Evolutionary conservation across 2,329 filamentous ascomycete genomes (phyloP).

Genomic region (Ophiostoma sp.): DNA sequence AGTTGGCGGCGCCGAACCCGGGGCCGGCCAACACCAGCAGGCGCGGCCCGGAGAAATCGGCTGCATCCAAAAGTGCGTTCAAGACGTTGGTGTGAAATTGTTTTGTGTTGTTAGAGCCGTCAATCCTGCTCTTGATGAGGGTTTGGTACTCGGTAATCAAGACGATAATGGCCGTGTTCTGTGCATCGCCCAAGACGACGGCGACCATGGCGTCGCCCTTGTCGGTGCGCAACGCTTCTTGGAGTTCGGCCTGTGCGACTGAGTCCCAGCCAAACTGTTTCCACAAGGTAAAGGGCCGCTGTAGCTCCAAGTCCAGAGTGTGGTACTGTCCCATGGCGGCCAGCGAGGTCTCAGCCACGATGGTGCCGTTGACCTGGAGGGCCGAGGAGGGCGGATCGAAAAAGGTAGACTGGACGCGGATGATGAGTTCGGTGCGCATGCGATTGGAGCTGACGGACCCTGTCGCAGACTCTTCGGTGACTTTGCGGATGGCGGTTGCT

Average conservation of each 20-base stretch:
- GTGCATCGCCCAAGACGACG: slow-evolving; percentile 88
- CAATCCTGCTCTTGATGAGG: slow-evolving; percentile 68
- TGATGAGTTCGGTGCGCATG: slow-evolving; percentile 59
- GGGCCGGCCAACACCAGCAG: slow-evolving; percentile 85
- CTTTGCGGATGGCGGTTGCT: slow-evolving; percentile 58
- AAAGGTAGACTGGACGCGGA: slow-evolving; percentile 58
- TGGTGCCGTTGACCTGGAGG: slow-evolving; percentile 57
- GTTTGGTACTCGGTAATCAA: slow-evolving; percentile 80
- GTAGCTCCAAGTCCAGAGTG: slow-evolving; percentile 77
- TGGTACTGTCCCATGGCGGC: slow-evolving; percentile 58
- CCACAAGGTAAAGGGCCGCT: slow-evolving; percentile 83
- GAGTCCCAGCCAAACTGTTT: slow-evolving; percentile 90
- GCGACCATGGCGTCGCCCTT: slow-evolving; percentile 82
- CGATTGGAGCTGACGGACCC: slow-evolving; percentile 52
- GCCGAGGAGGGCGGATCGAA: slow-evolving; percentile 58
- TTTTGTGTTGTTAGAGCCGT: slow-evolving; percentile 68
- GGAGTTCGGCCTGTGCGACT: slow-evolving; percentile 74
- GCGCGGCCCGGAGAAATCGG: slow-evolving; percentile 69
- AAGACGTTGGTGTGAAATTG: slow-evolving; percentile 79
- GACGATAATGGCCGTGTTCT: slow-evolving; percentile 69
- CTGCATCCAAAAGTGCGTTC: slow-evolving; percentile 71
- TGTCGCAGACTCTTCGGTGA: slow-evolving; percentile 48
- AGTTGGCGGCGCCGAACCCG: slow-evolving; percentile 80
- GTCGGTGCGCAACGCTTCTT: slow-evolving; percentile 75
- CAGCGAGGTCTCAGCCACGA: slow-evolving; percentile 54